Evolutionary conservation across 768 basidiomycete species (phyloP).

Genomic region (Cystobasidium tubakii): DNA sequence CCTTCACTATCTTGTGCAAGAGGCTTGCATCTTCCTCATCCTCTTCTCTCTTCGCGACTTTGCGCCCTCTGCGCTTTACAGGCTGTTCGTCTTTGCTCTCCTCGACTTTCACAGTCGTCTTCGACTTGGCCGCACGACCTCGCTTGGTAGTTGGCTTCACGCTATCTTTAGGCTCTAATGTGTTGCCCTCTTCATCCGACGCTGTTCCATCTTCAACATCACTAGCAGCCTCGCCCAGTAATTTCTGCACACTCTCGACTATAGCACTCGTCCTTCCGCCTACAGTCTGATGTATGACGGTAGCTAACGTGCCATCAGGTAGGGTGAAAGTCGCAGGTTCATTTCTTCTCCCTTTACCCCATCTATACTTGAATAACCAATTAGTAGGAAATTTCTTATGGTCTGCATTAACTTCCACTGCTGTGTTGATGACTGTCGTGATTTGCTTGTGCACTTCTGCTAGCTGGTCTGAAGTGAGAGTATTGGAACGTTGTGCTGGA

Average conservation of each 20-base stretch:
- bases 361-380: conserved; percentile 46
- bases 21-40: background rate
- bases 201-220: conserved; percentile 6
- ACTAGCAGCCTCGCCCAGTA: conserved; percentile 24
- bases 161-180: background rate
- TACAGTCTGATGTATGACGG: conserved; percentile 43
- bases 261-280: conserved; percentile 43
- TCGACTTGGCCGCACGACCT: background rate
- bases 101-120: background rate
- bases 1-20: no score
- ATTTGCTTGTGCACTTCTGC: conserved; percentile 39
- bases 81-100: background rate
- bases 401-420: conserved; percentile 44
- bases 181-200: background rate
- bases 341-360: conserved; percentile 44
- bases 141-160: background rate
- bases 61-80: background rate
- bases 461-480: conserved; percentile 39
- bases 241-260: conserved; percentile 40
- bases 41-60: background rate
- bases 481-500: conserved; percentile 40
- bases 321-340: conserved; percentile 23
- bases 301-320: conserved; percentile 40
- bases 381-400: conserved; percentile 40
- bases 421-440: conserved; percentile 38